Conservation (phyloP, 139 green algal species). For the Pleodorina starrii region DNA sequence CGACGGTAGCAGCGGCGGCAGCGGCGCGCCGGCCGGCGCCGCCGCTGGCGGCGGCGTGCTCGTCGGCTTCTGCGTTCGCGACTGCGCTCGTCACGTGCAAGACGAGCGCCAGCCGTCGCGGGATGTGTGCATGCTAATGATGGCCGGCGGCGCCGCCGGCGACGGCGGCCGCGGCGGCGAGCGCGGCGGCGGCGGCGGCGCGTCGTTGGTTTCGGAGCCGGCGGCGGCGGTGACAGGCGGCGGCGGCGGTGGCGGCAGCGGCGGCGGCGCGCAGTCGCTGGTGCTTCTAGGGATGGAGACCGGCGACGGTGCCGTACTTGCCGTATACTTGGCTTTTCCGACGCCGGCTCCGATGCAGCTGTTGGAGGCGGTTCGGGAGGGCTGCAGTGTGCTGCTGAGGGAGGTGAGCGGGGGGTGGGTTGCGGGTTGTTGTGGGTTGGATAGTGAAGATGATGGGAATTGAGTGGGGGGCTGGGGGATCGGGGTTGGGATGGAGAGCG, state of each 20-base stretch:
- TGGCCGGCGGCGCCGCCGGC: not conserved
- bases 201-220: not conserved
- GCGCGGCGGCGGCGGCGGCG: not conserved
- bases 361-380: constrained; percentile 16
- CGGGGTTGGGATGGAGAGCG: too few species aligned
- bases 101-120: constrained; percentile 17
- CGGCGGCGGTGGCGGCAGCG: not conserved
- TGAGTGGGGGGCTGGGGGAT: too few species aligned
- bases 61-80: not conserved
- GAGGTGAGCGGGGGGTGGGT: not conserved
- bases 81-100: constrained; percentile 20
- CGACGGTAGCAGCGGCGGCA: not conserved
- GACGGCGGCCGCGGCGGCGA: not conserved
- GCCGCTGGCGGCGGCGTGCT: not conserved
- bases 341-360: not conserved
- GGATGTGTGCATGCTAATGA: constrained; percentile 32
- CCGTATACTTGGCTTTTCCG: not conserved
- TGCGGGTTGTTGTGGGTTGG: too few species aligned
- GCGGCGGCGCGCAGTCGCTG: constrained; percentile 14
- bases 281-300: constrained; percentile 22
- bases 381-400: not conserved
- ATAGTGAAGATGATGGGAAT: too few species aligned
- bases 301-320: constrained; percentile 21
- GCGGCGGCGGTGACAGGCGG: not conserved
- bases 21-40: too few species aligned